Conservation (phyloP, 495 filamentous ascomycete genomes). For the Penicillium soppii region DNA sequence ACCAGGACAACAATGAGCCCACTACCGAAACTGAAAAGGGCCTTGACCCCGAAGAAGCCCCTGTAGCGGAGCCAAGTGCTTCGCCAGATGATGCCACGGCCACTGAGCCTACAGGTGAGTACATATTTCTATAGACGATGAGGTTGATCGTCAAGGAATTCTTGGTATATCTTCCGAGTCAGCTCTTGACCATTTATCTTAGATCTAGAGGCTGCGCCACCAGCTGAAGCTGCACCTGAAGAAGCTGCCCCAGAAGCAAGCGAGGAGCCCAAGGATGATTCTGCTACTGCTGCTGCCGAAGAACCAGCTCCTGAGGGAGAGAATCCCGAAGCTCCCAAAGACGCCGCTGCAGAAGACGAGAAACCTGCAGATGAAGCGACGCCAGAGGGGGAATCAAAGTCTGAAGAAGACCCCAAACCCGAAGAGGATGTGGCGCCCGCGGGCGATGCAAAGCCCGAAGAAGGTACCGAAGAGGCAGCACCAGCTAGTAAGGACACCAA, state of each 20-base stretch:
- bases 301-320: slow-evolving; percentile 18
- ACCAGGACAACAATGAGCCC: slow-evolving; percentile 38
- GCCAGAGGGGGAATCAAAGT: slow-evolving; percentile 8
- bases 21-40: slow-evolving; percentile 25
- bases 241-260: slow-evolving; percentile 23
- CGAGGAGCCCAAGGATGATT: slow-evolving; percentile 20
- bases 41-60: slow-evolving; percentile 20
- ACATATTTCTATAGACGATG: background rate
- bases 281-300: slow-evolving; percentile 12
- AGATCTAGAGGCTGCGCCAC: slow-evolving; percentile 32
- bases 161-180: background rate
- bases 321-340: slow-evolving; percentile 15
- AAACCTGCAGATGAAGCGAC: slow-evolving; percentile 9
- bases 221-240: slow-evolving; percentile 21
- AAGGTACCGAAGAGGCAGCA: background rate
- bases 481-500: slow-evolving; percentile 4
- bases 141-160: background rate
- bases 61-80: slow-evolving; percentile 21
- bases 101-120: slow-evolving; percentile 28
- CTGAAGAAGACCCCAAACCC: background rate
- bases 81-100: slow-evolving; percentile 5
- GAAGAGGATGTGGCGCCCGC: background rate
- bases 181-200: slow-evolving; percentile 15
- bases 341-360: slow-evolving; percentile 14
- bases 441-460: background rate